Conservation (phyloP, 306 rosid species). For the Crotalaria pallida region DNA sequence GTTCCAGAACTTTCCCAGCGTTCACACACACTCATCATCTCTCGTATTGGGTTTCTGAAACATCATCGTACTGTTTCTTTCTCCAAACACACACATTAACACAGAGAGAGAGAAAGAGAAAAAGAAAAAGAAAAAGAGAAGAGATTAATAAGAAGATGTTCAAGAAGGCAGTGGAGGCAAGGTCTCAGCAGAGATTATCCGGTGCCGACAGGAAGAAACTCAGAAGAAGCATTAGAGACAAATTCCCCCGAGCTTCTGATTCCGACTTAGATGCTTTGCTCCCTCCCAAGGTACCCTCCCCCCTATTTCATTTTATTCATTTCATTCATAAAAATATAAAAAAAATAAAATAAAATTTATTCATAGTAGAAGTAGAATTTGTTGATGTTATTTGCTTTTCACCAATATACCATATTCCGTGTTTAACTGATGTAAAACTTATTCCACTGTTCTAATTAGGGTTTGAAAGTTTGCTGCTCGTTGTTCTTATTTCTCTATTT, state of each 20-base stretch:
- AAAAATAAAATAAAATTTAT: too few relatives aligned
- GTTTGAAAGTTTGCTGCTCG: neutral
- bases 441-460: neutral
- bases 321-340: neutral
- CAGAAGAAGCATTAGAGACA: slow-evolving; percentile 51
- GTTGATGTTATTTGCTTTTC: too few relatives aligned
- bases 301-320: neutral
- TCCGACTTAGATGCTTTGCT: slow-evolving; percentile 62
- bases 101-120: too few relatives aligned
- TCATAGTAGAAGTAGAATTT: too few relatives aligned
- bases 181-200: slow-evolving; percentile 82
- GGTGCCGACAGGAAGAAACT: slow-evolving; percentile 92
- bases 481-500: neutral
- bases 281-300: slow-evolving; percentile 63
- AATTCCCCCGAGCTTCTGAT: slow-evolving; percentile 68
- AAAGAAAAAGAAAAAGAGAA: too few relatives aligned
- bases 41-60: too few relatives aligned
- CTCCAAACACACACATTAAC: too few relatives aligned
- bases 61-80: too few relatives aligned
- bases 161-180: slow-evolving; percentile 86
- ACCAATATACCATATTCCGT: too few relatives aligned
- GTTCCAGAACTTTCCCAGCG: too few relatives aligned
- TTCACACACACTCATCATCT: too few relatives aligned
- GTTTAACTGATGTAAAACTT: neutral
- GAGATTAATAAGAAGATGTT: slow-evolving; percentile 73